Percentiles rank a stretch among this genome's conserved stretches.
phyloP scores from a whole-genome alignment of 2,329 filamentous ascomycete genomes.

The Aspergillus sp. region DNA sequence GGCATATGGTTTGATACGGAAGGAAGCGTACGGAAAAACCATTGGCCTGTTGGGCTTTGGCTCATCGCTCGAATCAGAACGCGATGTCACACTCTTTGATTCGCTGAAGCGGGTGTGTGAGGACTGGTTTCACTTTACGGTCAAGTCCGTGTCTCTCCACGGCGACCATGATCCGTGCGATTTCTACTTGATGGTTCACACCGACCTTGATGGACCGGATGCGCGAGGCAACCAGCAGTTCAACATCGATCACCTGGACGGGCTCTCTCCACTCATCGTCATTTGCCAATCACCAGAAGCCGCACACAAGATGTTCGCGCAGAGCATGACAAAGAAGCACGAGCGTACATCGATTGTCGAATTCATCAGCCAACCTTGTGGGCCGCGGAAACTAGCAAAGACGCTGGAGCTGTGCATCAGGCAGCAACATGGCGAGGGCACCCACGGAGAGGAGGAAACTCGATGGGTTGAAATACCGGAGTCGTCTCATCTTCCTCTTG shows the following conservation, averaged over 20 bases:
- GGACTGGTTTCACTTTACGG: slow-evolving; percentile 11
- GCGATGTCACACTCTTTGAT: slow-evolving; percentile 12
- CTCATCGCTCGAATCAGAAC: slow-evolving; percentile 3
- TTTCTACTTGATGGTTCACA: slow-evolving; percentile 31
- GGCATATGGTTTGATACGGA: neutral
- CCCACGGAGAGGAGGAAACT: slow-evolving; percentile 7
- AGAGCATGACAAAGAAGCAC: neutral
- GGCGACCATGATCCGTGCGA: slow-evolving; percentile 16
- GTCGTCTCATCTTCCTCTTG: slow-evolving; percentile 26
- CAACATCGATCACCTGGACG: neutral
- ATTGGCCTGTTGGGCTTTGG: slow-evolving; percentile 30
- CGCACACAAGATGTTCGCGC: slow-evolving; percentile 26
- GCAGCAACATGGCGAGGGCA: slow-evolving; percentile 17
- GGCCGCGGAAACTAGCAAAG: slow-evolving; percentile 37
- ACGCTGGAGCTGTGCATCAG: slow-evolving; percentile 18
- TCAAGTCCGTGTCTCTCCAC: neutral
- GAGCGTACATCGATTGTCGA: slow-evolving; percentile 28
- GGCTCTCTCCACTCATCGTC: slow-evolving; percentile 33
- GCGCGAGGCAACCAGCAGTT: neutral
- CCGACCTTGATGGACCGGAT: slow-evolving; percentile 25
- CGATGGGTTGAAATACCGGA: slow-evolving; percentile 28
- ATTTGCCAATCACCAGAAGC: slow-evolving; percentile 31
- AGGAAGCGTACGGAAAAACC: slow-evolving; percentile 16
- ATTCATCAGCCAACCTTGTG: slow-evolving; percentile 42
- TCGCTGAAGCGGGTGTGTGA: slow-evolving; percentile 29